Evolutionary conservation across 2,329 filamentous ascomycete species (phyloP), one percentile per base, ranked within the genome.

Genomic region (Fusarium sublunatum): DNA sequence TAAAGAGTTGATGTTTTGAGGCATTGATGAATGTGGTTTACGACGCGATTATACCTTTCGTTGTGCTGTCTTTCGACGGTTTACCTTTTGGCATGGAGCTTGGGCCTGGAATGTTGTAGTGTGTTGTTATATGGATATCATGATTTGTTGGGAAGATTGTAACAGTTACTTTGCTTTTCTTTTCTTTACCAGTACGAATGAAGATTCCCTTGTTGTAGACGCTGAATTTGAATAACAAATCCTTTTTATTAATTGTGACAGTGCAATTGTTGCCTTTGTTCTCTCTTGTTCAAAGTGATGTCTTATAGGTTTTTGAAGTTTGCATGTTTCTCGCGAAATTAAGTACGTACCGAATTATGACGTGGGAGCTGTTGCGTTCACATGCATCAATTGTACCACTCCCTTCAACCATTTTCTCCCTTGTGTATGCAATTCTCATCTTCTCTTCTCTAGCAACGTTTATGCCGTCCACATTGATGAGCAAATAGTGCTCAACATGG

Each of bases 291-390:
- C 3, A 19, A 19, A 19, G 19, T 19, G 19, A 19, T 19, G 19
- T 19, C 19, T 19, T 19, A 19, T 19, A 2, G 2, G 19, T 19
- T 19, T 19, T 19, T 19, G 19, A 19, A 19, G 19, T 19, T 19
- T 19, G 19, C 19, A 19, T 31, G 44, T n/a, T 24, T 32, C 15
- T 43, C n/a, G 12, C 13, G 44, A 29, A 29, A 34, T 26, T 31
- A 22, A 34, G 52, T 66, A 68, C 65, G 65, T 68, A 68, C 56
- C 59, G 11, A 41, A 39, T 31, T 46, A 70, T 70, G 68, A 70
- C 66, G 68, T 60, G 42, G 41, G 51, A 66, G 64, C 53, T 62
- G 24, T 12, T 48, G 34, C 29, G 7, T 67, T 70, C 66, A 70
- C 68, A 70, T 70, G 68, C 61, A 53, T 51, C 31, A 8, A 11